phyloP scores from a whole-genome alignment of 257 asterid species.

The Solanum virginianum region DNA sequence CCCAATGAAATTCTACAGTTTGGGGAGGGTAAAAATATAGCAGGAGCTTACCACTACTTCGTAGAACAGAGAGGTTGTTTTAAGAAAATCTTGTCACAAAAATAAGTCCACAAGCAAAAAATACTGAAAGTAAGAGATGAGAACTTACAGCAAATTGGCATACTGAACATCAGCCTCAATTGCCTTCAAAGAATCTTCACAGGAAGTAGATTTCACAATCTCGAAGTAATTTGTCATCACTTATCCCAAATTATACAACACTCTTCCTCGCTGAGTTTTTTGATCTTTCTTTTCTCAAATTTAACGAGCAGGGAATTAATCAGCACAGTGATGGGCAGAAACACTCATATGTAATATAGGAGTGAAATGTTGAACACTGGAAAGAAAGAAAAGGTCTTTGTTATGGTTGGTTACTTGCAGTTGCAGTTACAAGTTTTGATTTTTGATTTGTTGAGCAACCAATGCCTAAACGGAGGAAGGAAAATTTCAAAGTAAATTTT shows the following conservation, averaged over 20 bases:
- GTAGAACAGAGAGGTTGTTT: no score
- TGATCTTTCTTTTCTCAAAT: no score
- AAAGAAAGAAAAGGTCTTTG: not conserved
- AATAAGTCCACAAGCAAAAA: no score
- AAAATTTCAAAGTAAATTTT: no score
- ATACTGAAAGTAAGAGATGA: not conserved
- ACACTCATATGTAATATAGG: not conserved
- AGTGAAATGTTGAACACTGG: not conserved
- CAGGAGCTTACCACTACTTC: no score
- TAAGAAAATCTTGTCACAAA: no score
- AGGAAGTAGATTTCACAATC: conserved; percentile 30
- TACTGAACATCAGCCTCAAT: conserved; percentile 43
- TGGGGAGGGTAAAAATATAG: no score
- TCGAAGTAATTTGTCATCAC: conserved; percentile 27
- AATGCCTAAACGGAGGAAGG: not conserved
- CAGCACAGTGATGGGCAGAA: no score
- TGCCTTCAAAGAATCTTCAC: conserved; percentile 31
- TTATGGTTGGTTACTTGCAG: conserved; percentile 7
- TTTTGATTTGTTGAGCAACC: not conserved
- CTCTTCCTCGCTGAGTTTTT: not conserved
- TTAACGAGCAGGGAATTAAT: no score
- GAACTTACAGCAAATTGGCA: conserved; percentile 46
- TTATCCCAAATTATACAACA: not conserved
- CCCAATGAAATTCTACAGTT: no score
- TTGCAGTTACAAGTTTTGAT: not conserved